Base-by-base conservation (phyloP, 2,329 filamentous ascomycete species). In the Xylaria sp. region DNA sequence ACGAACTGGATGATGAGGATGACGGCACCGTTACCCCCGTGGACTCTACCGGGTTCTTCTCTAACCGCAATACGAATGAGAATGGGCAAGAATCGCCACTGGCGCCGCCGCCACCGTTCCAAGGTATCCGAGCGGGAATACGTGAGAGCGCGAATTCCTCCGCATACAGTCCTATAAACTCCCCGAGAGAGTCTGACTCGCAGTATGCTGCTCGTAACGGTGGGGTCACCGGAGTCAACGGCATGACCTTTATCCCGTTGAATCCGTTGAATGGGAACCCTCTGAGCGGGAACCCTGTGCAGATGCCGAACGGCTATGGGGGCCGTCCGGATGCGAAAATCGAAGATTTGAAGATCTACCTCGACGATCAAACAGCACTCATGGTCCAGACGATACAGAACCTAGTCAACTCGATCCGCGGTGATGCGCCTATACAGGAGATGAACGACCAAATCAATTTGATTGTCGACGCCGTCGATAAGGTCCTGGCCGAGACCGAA, bases 301-400 rank as follows among this genome's bases (percentile, higher is more conserved):
- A 63, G 40, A 57, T 63, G n/a, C 68, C 70, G 19, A 78, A 79
- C 50, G 73, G 72, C 46, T 76, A 76, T 59, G 71, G 60, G 19
- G n/a, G n/a, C n/a, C 59, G 61, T 46, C 70, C 69, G 29, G 71
- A 71, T 41, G 68, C 67, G 38, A 76, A 78, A 59, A 70, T 74
- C 21, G 78, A 82, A 60, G 82, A 84, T 56, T 72, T 84, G 50
- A 82, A 81, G 84, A 83, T 90, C 55, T 92, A 91, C 68, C 82
- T 95, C 34, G 89, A 94, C 67, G 89, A 92, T 67, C 90, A 94
- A 70, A 92, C 89, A 9, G 89, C 90, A 46, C 76, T 86, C 2
- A 80, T 96, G 54, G 87, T 94, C 21, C 85, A 91, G 61, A 89
- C 86, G 41, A 92, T 95, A 60, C 90, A 94, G 72, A 83, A 86